Evolutionary conservation across 2,329 filamentous ascomycete genomes (phyloP).

Genomic region (Macrophomina pseudophaseolina): DNA sequence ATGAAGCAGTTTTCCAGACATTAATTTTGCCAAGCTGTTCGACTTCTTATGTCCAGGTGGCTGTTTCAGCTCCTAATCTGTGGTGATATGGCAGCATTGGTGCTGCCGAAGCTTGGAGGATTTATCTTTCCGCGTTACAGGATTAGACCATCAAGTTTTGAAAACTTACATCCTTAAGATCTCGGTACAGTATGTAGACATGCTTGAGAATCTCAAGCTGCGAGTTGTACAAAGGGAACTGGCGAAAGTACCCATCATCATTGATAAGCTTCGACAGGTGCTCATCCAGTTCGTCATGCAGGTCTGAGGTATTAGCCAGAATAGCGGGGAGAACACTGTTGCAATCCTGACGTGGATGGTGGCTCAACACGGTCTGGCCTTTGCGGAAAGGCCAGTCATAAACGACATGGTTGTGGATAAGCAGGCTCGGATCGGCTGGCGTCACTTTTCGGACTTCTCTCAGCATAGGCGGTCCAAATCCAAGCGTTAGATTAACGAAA

Average conservation of each 20-base stretch:
- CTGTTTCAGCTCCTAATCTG: no score
- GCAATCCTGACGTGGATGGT: constrained; percentile 6
- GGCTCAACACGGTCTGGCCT: constrained; percentile 21
- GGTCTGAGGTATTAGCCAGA: constrained; percentile 32
- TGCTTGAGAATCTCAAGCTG: constrained; percentile 40
- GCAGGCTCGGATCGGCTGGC: constrained; percentile 26
- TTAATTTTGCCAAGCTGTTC: no score
- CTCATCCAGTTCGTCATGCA: constrained; percentile 36
- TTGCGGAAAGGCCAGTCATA: constrained; percentile 43
- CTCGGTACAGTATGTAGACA: constrained; percentile 38
- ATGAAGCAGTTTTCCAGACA: no score
- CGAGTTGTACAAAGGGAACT: constrained; percentile 43
- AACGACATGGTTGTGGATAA: constrained; percentile 41
- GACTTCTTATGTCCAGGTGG: no score
- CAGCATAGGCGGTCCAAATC: constrained; percentile 39
- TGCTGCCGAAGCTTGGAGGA: no score
- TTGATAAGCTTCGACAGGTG: constrained; percentile 42
- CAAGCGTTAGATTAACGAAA: constrained; percentile 40
- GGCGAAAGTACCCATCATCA: constrained; percentile 36
- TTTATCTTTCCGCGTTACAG: no score
- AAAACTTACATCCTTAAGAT: constrained; percentile 12
- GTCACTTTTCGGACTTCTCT: constrained; percentile 38
- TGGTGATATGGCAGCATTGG: no score
- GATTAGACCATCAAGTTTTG: no score
- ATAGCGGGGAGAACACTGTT: constrained; percentile 44